These are phyloP conservation scores for Tieghemostelium lacteum DNA, from an alignment of 78 protist species.

Conservation along the genomic window DNA sequence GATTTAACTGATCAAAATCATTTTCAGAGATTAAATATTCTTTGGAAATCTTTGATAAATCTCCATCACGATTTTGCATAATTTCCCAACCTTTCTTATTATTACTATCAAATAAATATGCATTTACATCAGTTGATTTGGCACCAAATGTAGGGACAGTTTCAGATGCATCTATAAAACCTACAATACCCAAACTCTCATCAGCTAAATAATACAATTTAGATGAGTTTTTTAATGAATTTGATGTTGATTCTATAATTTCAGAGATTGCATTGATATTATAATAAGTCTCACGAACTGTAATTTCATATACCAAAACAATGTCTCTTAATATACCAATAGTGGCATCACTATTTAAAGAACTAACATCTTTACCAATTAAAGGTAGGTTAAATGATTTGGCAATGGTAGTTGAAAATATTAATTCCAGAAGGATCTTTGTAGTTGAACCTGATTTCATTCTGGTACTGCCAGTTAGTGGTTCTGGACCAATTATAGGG, in stretches of 20 bases:
- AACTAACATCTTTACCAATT: background rate
- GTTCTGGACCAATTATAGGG: constrained; percentile 93
- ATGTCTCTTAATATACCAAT: background rate
- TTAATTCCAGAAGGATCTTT: constrained; percentile 64
- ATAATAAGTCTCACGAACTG: constrained; percentile 48
- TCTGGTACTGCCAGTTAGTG: constrained; percentile 92
- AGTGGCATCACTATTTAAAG: background rate
- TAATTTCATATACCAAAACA: constrained; percentile 33
- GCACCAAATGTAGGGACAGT: constrained; percentile 83
- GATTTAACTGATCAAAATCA: constrained; percentile 17
- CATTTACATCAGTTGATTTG: constrained; percentile 62
- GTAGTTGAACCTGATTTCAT: constrained; percentile 93
- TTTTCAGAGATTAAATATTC: constrained; percentile 36
- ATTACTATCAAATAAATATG: constrained; percentile 33
- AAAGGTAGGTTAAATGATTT: background rate
- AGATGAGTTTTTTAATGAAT: background rate
- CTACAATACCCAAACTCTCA: constrained; percentile 60
- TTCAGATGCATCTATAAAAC: constrained; percentile 84
- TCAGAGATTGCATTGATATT: constrained; percentile 10
- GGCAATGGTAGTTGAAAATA: constrained; percentile 15
- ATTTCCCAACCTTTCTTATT: constrained; percentile 45
- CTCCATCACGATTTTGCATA: constrained; percentile 64
- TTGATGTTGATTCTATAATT: constrained; percentile 18
- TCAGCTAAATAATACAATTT: constrained; percentile 49
- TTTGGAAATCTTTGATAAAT: constrained; percentile 28